phyloP scores from a whole-genome alignment of 164 flowering plant genomes.

The Echeveria elegans region DNA sequence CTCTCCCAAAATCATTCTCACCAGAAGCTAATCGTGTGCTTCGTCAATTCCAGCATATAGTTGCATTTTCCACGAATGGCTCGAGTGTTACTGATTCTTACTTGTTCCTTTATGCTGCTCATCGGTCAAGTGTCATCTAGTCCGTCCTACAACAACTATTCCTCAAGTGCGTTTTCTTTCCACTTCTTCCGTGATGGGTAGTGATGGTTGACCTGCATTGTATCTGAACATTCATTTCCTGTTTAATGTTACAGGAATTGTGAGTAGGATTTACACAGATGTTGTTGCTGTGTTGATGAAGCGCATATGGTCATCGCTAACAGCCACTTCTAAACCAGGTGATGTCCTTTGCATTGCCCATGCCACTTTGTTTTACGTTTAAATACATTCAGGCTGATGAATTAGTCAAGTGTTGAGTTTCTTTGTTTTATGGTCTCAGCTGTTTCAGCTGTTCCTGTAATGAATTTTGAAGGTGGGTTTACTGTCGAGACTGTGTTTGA shows the following conservation, averaged over 20 bases:
- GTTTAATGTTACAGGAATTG: conserved; percentile 46
- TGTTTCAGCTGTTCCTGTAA: conserved; percentile 60
- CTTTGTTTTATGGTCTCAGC: conserved; percentile 29
- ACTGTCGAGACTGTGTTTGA: conserved; percentile 96
- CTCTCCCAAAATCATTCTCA: neutral
- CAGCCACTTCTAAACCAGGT: neutral
- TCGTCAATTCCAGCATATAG: neutral
- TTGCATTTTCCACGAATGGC: neutral
- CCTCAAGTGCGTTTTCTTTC: conserved; percentile 37
- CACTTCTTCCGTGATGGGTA: neutral
- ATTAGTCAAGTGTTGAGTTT: conserved; percentile 11
- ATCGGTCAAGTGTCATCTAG: conserved; percentile 39
- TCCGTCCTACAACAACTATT: conserved; percentile 23
- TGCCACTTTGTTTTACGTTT: conserved; percentile 7
- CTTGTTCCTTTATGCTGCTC: conserved; percentile 33
- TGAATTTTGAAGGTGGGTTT: conserved; percentile 90
- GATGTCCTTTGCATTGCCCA: neutral
- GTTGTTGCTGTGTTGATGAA: conserved; percentile 39
- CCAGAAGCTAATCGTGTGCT: neutral
- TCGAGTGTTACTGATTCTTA: conserved; percentile 17
- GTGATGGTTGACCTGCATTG: neutral
- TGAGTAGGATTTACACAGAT: conserved; percentile 62
- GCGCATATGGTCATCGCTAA: neutral
- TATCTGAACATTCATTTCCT: conserved; percentile 4
- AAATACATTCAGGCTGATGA: no score